Conservation (phyloP, 108 stramenopile genomes). For the Nitzschia sp. region DNA sequence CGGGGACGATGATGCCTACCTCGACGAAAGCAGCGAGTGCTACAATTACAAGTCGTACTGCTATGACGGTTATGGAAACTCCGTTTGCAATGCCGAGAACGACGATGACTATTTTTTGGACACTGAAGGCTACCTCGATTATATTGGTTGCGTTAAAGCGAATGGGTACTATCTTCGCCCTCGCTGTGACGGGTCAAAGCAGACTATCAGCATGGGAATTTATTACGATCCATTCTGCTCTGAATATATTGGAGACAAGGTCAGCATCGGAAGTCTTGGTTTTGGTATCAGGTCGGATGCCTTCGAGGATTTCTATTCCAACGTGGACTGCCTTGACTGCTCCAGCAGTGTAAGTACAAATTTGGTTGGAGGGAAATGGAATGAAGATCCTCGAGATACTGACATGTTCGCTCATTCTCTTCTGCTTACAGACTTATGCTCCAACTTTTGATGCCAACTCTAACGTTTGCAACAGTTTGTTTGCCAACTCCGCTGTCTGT, state of each 20-base stretch:
- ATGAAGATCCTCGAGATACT: neutral
- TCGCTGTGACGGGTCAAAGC: conserved; percentile 45
- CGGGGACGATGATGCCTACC: conserved; percentile 23
- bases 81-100: conserved; percentile 29
- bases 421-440: conserved; percentile 32
- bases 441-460: conserved; percentile 52
- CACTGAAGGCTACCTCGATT: conserved; percentile 36
- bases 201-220: conserved; percentile 47
- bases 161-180: conserved; percentile 52
- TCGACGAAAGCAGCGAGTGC: conserved; percentile 13
- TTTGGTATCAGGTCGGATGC: conserved; percentile 36
- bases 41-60: conserved; percentile 36
- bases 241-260: conserved; percentile 48
- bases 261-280: conserved; percentile 43
- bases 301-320: conserved; percentile 39
- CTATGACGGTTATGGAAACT: conserved; percentile 21
- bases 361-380: neutral
- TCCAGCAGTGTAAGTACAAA: conserved; percentile 41
- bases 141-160: conserved; percentile 45
- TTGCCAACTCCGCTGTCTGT: conserved; percentile 36
- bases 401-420: conserved; percentile 15
- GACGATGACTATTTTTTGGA: conserved; percentile 24
- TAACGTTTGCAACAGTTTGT: conserved; percentile 52
- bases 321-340: conserved; percentile 43
- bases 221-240: conserved; percentile 63